These are phyloP conservation scores for Amylocarpus encephaloides DNA, from an alignment of 2,329 filamentous ascomycete genomes.

Conservation along the genomic window DNA sequence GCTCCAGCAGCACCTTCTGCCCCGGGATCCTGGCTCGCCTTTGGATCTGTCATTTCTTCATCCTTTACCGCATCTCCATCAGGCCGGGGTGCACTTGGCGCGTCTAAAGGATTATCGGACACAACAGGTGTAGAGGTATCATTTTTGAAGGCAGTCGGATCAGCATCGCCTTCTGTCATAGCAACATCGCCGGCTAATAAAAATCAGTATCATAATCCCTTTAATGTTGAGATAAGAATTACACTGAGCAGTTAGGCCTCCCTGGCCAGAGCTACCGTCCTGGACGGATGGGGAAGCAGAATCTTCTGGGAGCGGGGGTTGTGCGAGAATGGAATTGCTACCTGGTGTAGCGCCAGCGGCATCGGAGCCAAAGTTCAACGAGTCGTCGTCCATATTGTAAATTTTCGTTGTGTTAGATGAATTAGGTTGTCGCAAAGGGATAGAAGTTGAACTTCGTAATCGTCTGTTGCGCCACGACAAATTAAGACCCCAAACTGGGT, in stretches of 20 bases:
- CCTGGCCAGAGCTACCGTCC: conserved; percentile 18
- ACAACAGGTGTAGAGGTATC: conserved; percentile 42
- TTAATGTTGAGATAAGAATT: conserved; percentile 20
- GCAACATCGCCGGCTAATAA: conserved; percentile 47
- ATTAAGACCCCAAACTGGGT: conserved; percentile 12
- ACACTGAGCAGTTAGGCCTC: conserved; percentile 41
- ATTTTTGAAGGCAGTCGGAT: conserved; percentile 46
- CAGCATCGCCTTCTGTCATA: conserved; percentile 47
- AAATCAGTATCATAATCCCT: conserved; percentile 7
- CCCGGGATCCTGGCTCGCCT: conserved; percentile 39
- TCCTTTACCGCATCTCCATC: conserved; percentile 61
- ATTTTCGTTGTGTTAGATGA: conserved; percentile 13
- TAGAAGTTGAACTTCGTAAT: conserved; percentile 6
- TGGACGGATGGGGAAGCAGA: conserved; percentile 18
- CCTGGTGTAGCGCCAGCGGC: conserved; percentile 50
- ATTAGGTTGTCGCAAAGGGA: conserved; percentile 29
- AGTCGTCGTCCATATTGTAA: conserved; percentile 52
- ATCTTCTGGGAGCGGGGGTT: conserved; percentile 46
- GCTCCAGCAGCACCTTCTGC: conserved; percentile 41
- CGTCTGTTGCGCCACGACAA: conserved; percentile 12
- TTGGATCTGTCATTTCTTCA: conserved; percentile 71
- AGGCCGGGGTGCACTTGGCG: conserved; percentile 56
- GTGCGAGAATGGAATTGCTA: conserved; percentile 50
- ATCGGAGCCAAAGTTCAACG: conserved; percentile 51
- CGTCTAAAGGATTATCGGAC: conserved; percentile 64